Evolutionary conservation across 2,329 filamentous ascomycete species (phyloP), one percentile per base, ranked within the genome.

Genomic region (Emmonsiellopsis sp.): DNA sequence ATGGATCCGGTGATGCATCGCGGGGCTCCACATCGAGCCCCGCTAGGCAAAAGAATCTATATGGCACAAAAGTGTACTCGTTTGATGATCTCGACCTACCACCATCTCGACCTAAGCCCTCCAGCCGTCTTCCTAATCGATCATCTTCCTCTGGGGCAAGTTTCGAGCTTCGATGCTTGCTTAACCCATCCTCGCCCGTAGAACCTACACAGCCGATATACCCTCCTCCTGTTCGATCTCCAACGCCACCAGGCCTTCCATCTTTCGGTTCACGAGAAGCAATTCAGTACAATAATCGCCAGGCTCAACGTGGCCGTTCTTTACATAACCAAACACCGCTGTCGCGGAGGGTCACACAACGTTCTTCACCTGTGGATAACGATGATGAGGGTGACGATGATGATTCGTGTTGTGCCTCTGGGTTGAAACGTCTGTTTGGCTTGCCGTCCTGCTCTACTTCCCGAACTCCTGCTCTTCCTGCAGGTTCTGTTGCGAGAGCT

Each of bases 241-340:
- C 68, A 3, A 76, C 73, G 2, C 73, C 73, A 16, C 70, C 72
- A 1, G 73, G 73, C 0, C 59, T 76, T 40, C 73, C 73, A 5
- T 70, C 70, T 1, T 75, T 75, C 55, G 70, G 71, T 26, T 69
- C 66, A 2, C 60, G 59, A 34, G 70, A 74, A 60, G 72, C 72
- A 9, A 58, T 72, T 10, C 55, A 55, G n/a, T 66, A 58, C 52
- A 51, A 38, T 40, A 16, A 50, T 50, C 20, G 40, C 55, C 37
- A 48, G 13, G 13, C 34, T 43, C 31, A 15, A 26, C 41, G 26
- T 13, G 20, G 16, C 15, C 16, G 40, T 11, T 35, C 51, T 34
- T 41, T 30, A n/a, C 20, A 44, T 38, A 32, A 38, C 40, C 46
- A 56, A 52, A n/a, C 41, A 26, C 31, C 54, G 13, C 45, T 48